Conservation (phyloP, 345 rosid genomes). For the Heritiera fomes region DNA sequence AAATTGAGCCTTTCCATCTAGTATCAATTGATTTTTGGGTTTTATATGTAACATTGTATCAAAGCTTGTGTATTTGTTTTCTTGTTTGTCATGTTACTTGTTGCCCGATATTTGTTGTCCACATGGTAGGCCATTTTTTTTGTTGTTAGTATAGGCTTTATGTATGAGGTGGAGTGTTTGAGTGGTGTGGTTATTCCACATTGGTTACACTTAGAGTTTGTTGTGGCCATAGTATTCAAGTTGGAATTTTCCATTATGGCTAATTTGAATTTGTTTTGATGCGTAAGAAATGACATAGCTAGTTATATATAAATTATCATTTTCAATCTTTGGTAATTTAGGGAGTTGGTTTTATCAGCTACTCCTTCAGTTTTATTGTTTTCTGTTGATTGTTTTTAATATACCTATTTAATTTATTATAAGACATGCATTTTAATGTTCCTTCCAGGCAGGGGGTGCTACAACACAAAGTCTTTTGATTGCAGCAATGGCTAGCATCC, state of each 20-base stretch:
- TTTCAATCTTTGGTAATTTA: neutral
- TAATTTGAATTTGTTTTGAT: neutral
- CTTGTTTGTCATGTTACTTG: neutral
- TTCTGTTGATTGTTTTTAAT: neutral
- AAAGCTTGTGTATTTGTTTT: neutral
- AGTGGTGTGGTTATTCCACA: neutral
- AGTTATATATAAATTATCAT: neutral
- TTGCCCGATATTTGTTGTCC: neutral
- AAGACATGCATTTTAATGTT: constrained; percentile 14
- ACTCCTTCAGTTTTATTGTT: neutral
- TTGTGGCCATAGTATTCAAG: neutral
- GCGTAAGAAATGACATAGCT: neutral
- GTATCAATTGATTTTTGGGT: neutral
- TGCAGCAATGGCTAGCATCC: constrained; percentile 70
- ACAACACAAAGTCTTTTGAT: constrained; percentile 51
- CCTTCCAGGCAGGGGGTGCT: constrained; percentile 89
- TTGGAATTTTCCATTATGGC: neutral
- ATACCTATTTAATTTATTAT: neutral
- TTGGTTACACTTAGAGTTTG: neutral
- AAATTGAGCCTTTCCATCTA: neutral
- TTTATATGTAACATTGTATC: neutral
- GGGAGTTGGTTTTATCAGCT: neutral
- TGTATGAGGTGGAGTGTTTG: neutral
- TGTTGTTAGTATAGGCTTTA: neutral
- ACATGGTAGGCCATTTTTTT: neutral